These are phyloP conservation scores for Prunella vulgaris DNA, from an alignment of 257 asterid species.

Conservation along the genomic window DNA sequence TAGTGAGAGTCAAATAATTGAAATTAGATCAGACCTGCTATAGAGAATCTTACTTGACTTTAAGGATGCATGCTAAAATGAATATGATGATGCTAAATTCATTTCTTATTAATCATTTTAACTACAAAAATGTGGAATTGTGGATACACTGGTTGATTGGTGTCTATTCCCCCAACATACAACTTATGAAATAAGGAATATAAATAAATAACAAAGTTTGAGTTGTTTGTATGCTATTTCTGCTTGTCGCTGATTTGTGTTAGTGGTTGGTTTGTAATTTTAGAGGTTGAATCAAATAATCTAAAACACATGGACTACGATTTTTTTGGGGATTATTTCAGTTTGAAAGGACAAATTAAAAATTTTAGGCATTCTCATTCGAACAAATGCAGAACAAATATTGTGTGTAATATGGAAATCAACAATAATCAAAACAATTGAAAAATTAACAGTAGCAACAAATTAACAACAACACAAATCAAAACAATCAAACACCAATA, in stretches of 20 bases:
- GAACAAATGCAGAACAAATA: too few species aligned
- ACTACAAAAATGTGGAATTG: not conserved
- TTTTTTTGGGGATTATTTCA: slow-evolving; percentile 1
- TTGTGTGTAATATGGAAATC: too few species aligned
- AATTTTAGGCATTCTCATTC: too few species aligned
- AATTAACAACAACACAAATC: too few species aligned
- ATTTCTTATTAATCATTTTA: not conserved
- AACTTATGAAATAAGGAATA: slow-evolving; percentile 1
- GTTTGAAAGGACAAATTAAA: slow-evolving; percentile 9
- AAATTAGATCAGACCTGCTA: slow-evolving; percentile 17
- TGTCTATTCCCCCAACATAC: not conserved
- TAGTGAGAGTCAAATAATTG: slow-evolving; percentile 11
- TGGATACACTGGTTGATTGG: slow-evolving; percentile 11
- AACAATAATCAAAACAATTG: too few species aligned
- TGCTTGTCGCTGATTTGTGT: slow-evolving; percentile 16
- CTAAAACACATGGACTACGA: not conserved
- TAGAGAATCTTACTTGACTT: slow-evolving; percentile 19
- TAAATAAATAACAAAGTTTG: not conserved
- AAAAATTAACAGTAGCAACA: too few species aligned
- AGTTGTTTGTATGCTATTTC: slow-evolving; percentile 10
- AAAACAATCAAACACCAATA: too few species aligned
- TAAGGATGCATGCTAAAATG: slow-evolving; percentile 12
- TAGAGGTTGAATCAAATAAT: slow-evolving; percentile 1
- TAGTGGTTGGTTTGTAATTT: slow-evolving; percentile 1
- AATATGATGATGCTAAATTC: too few species aligned